A percentile compares a stretch with the other conserved stretches of the same genome.
Conservation (phyloP, 163 green algal species). For the Volvox carteri region DNA sequence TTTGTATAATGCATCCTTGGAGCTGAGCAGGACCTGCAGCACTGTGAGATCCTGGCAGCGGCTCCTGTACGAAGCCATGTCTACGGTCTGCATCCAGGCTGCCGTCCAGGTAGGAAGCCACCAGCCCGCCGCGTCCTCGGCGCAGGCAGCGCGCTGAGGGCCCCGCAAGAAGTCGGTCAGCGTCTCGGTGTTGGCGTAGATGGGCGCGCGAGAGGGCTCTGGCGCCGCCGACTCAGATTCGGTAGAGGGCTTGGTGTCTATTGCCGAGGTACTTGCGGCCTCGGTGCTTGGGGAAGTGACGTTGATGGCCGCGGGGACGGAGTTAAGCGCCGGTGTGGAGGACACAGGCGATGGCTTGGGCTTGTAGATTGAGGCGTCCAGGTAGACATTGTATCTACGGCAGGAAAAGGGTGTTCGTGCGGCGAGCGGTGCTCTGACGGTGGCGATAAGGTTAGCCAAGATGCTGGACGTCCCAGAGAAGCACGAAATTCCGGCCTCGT, state of each 20-base stretch:
- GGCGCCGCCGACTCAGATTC: background rate
- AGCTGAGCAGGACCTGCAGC: conserved; percentile 14
- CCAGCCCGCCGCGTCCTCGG: conserved; percentile 21
- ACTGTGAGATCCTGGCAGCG: conserved; percentile 8
- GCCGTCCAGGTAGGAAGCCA: conserved; percentile 40
- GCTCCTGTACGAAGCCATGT: background rate
- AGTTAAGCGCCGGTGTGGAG: too few relatives aligned
- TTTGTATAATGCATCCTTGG: background rate
- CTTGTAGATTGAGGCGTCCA: conserved; percentile 12
- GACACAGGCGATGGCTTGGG: background rate
- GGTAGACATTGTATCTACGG: conserved; percentile 48
- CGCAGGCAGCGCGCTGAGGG: conserved; percentile 26
- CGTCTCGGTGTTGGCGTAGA: conserved; percentile 46
- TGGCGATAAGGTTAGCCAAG: too few relatives aligned
- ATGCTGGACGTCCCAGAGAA: too few relatives aligned
- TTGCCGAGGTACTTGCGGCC: background rate
- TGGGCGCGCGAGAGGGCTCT: conserved; percentile 16
- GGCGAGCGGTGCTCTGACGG: too few relatives aligned
- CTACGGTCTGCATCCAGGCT: conserved; percentile 17
- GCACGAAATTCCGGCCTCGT: too few relatives aligned
- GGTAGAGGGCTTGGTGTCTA: background rate
- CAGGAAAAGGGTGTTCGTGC: background rate
- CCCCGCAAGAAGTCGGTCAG: conserved; percentile 42
- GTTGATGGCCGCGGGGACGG: too few relatives aligned
- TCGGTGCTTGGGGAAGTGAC: background rate